A percentile compares a stretch with the other conserved stretches of the same genome.
These are phyloP conservation scores for Scheffersomyces stipitis DNA, from an alignment of 805 yeast genomes.

Conservation along the genomic window DNA sequence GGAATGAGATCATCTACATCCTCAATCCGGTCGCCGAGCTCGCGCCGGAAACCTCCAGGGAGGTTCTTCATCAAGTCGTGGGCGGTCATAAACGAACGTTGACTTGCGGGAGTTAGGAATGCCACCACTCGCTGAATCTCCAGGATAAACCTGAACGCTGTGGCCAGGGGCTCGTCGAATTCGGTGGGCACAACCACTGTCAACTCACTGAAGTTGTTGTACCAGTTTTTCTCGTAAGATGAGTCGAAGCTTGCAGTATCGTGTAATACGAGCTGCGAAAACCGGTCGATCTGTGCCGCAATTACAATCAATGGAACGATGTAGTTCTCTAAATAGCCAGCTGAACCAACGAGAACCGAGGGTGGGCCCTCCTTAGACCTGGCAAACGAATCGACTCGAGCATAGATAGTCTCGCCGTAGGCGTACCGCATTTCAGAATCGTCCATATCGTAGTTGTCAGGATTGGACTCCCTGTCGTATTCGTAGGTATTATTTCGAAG, in stretches of 20 bases:
- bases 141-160: slow-evolving; percentile 11
- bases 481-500: no score
- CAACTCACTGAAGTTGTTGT: slow-evolving; percentile 8
- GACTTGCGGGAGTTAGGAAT: slow-evolving; percentile 14
- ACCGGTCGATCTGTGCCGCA: slow-evolving; percentile 23
- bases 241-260: slow-evolving; percentile 10
- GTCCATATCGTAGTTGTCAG: not conserved
- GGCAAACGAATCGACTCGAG: not conserved
- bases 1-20: slow-evolving; percentile 17
- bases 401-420: not conserved
- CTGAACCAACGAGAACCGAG: slow-evolving; percentile 13
- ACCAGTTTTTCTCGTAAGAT: slow-evolving; percentile 19
- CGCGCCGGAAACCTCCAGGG: slow-evolving; percentile 18
- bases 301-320: slow-evolving; percentile 29
- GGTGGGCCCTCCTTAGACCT: slow-evolving; percentile 16
- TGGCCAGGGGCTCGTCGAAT: slow-evolving; percentile 3
- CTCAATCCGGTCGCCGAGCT: slow-evolving; percentile 16
- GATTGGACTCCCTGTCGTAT: not conserved
- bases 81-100: slow-evolving; percentile 23
- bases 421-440: not conserved
- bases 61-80: slow-evolving; percentile 14
- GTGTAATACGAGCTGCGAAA: slow-evolving; percentile 15
- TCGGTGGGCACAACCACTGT: slow-evolving; percentile 7
- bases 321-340: slow-evolving; percentile 21
- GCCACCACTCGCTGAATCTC: slow-evolving; percentile 26